Percentiles rank a stretch among this genome's conserved stretches.
These are phyloP conservation scores for Fusarium poae DNA, from an alignment of 2,329 filamentous ascomycete genomes.

Conservation along the genomic window DNA sequence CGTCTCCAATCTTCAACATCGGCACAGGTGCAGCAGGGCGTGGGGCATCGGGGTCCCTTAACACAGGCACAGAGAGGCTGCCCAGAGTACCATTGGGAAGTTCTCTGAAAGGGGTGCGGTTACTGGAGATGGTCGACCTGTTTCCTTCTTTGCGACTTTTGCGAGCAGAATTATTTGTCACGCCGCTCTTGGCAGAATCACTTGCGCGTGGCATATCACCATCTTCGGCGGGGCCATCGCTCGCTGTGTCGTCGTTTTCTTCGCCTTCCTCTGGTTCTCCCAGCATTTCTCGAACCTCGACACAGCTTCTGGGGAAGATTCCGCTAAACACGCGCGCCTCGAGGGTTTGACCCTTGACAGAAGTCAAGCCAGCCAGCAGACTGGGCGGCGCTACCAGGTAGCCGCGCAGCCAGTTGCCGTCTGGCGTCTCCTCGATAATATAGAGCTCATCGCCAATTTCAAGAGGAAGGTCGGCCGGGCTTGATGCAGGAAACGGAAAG, in stretches of 20 bases:
- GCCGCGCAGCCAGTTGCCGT: constrained; percentile 93
- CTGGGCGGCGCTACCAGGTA: constrained; percentile 96
- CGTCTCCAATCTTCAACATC: constrained; percentile 97
- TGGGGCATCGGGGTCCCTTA: constrained; percentile 74
- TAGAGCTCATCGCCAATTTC: constrained; percentile 99
- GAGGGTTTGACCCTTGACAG: constrained; percentile 89
- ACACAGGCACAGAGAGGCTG: constrained; percentile 62
- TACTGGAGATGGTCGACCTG: constrained; percentile 41
- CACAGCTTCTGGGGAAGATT: constrained; percentile 94
- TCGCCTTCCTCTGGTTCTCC: constrained; percentile 75
- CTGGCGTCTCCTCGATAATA: constrained; percentile 95
- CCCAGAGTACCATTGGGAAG: constrained; percentile 57
- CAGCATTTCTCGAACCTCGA: constrained; percentile 93
- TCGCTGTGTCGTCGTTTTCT: constrained; percentile 55
- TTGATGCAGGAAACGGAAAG: constrained; percentile 90
- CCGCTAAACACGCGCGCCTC: constrained; percentile 98
- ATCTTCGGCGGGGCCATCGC: constrained; percentile 51
- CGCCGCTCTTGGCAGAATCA: constrained; percentile 68
- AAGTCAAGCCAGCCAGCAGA: constrained; percentile 90
- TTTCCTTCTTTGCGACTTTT: constrained; percentile 55
- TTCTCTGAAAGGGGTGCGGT: constrained; percentile 53
- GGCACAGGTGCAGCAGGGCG: constrained; percentile 93
- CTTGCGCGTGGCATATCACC: constrained; percentile 52
- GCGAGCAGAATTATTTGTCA: constrained; percentile 56
- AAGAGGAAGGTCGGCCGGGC: constrained; percentile 90